Percentiles rank a stretch among this genome's conserved stretches.
These are phyloP conservation scores for Pulveroboletus sp. DNA, from an alignment of 768 basidiomycete species.

Conservation along the genomic window DNA sequence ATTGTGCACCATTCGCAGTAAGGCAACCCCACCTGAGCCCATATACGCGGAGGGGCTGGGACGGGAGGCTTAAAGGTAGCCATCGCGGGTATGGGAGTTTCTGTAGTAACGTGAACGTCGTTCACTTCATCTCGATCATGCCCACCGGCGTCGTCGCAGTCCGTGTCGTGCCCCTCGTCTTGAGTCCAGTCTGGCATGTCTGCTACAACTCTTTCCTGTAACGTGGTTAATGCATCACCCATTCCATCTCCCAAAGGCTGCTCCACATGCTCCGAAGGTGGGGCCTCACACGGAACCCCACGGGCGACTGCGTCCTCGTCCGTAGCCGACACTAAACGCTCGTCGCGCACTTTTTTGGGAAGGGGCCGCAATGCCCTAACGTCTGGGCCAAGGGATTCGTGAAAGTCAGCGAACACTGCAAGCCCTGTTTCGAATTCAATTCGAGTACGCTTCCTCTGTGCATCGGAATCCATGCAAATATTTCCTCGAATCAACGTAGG, in stretches of 20 bases:
- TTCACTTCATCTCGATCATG: constrained; percentile 8
- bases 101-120: constrained; percentile 14
- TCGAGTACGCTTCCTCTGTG: constrained; percentile 17
- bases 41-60: constrained; percentile 34
- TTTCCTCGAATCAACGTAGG: background rate
- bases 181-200: constrained; percentile 24
- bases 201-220: constrained; percentile 2
- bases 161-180: constrained; percentile 18
- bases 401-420: background rate
- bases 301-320: background rate
- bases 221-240: constrained; percentile 9
- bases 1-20: background rate
- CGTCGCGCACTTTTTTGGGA: constrained; percentile 13
- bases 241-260: constrained; percentile 18
- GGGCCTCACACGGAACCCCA: background rate
- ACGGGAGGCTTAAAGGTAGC: constrained; percentile 21
- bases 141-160: constrained; percentile 3
- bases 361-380: constrained; percentile 18
- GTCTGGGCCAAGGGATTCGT: constrained; percentile 16
- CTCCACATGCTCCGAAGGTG: constrained; percentile 14
- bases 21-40: constrained; percentile 38
- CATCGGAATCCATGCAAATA: background rate
- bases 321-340: background rate
- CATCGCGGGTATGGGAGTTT: background rate
- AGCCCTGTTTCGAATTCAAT: constrained; percentile 12